Evolutionary conservation across 805 yeast species (phyloP).

Genomic region (Spathaspora boniae): DNA sequence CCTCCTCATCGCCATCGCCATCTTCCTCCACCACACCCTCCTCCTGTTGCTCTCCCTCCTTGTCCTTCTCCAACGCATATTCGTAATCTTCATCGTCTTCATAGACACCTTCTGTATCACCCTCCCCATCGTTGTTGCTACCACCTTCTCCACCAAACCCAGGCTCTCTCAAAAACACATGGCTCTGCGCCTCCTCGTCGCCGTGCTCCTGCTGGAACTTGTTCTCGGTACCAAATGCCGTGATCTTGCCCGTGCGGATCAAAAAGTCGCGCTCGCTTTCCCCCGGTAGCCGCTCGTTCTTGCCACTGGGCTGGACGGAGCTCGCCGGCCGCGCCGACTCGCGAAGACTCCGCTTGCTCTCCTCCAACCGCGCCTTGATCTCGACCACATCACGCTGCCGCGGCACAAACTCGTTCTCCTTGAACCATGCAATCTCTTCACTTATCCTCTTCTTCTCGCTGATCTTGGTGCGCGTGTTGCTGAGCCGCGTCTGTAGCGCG

Average conservation of each 20-base stretch:
- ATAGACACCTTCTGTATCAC: conserved; percentile 15
- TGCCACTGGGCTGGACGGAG: too few species aligned
- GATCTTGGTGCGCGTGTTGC: conserved; percentile 55
- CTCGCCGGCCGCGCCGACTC: conserved; percentile 14
- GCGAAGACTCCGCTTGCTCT: conserved; percentile 36
- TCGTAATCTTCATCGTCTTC: conserved; percentile 16
- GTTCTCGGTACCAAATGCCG: conserved; percentile 80
- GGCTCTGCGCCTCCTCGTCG: conserved; percentile 34
- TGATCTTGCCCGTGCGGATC: conserved; percentile 85
- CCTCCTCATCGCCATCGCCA: conserved; percentile 16
- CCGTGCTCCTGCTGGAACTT: conserved; percentile 46
- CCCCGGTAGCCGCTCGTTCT: conserved; percentile 54
- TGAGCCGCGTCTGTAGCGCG: conserved; percentile 45
- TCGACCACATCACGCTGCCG: conserved; percentile 63
- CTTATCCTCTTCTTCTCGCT: conserved; percentile 56
- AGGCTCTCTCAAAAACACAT: conserved; percentile 47
- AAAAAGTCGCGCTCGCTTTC: conserved; percentile 79
- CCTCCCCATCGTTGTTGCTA: conserved; percentile 16
- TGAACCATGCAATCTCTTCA: conserved; percentile 52
- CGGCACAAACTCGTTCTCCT: conserved; percentile 48
- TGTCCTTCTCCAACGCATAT: conserved; percentile 18
- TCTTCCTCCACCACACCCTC: conserved; percentile 9
- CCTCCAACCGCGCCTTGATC: conserved; percentile 32
- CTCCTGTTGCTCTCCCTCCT: conserved; percentile 8
- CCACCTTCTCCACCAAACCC: conserved; percentile 32